Evolutionary conservation across 345 rosid species (phyloP), one percentile per base, ranked within the genome.

Genomic region (Lumnitzera littorea): DNA sequence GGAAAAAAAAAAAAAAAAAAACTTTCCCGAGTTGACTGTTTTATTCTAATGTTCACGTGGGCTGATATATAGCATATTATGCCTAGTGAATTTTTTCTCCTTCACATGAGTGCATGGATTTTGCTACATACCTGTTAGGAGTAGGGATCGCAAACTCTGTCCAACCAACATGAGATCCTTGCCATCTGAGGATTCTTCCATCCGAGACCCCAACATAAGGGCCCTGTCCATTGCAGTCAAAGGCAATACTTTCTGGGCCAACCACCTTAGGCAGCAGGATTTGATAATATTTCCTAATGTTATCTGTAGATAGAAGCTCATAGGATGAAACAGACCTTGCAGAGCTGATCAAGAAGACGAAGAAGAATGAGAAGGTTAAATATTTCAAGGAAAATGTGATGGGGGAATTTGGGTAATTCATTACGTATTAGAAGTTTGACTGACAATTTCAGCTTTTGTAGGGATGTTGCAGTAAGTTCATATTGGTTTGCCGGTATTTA

Each of bases 171-270:
- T 16, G 11, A 1, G 43, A 0, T 7, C 64, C 66, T 36, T 52
- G 68, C 86, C 86, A 84, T 56, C 56, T 60, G 58, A 81, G 81
- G 61, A 82, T 68, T 51, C 95, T 71, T 11, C 95, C 96, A 24
- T 89, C 89, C 2, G 84, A 78, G 57, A 86, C 89, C 17, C 86
- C 78, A 2, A 70, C 84, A 16, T 81, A 89, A 0, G 95, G 95
- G 0, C 89, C 86, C 16, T 57, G 12, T 0, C 78, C 83, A 2
- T 53, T 48, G 64, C 82, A 78, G 41, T 84, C 84, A n/a, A 81
- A 81, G 51, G 78, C 76, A 11, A 79, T 63, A 64, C 89, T 81
- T 61, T 84, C 89, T 1, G 85, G 84, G 1, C 89, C 84, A 4
- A 49, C 17, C 4, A 58, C 83, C 17, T 63, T 41, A 14, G 60